Evolutionary conservation across 345 rosid species (phyloP).

Genomic region (Dovyalis caffra): DNA sequence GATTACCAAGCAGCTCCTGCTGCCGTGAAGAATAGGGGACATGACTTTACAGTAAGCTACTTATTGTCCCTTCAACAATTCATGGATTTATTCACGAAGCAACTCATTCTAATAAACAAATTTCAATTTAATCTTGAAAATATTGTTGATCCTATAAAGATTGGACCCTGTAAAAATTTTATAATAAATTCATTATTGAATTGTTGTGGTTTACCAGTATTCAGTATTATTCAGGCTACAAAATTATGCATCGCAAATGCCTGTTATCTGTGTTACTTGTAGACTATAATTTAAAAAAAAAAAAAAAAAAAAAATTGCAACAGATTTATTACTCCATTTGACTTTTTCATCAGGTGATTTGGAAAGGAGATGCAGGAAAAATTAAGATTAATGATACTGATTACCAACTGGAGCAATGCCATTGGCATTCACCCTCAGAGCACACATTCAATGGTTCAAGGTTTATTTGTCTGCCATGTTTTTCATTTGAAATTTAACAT

Average conservation of each 20-base stretch:
- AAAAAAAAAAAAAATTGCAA: too few relatives aligned
- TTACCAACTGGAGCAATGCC: slow-evolving; percentile 49
- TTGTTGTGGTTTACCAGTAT: neutral
- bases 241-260: neutral
- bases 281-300: neutral
- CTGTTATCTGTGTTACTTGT: too few relatives aligned
- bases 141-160: neutral
- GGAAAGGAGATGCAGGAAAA: slow-evolving; percentile 72
- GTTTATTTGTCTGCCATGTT: slow-evolving; percentile 17
- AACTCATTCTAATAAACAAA: neutral
- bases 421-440: slow-evolving; percentile 78
- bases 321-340: neutral
- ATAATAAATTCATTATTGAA: neutral
- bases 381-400: slow-evolving; percentile 44
- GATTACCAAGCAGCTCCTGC: slow-evolving; percentile 63
- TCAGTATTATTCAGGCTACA: neutral
- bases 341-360: slow-evolving; percentile 39
- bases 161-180: neutral
- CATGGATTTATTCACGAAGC: neutral
- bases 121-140: too few relatives aligned
- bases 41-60: slow-evolving; percentile 50
- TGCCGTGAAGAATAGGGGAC: slow-evolving; percentile 54
- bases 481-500: neutral
- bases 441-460: slow-evolving; percentile 58
- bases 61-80: neutral